Base-by-base conservation (phyloP, 225 moss, liverwort and hornwort species). In the Ulota crispa region DNA sequence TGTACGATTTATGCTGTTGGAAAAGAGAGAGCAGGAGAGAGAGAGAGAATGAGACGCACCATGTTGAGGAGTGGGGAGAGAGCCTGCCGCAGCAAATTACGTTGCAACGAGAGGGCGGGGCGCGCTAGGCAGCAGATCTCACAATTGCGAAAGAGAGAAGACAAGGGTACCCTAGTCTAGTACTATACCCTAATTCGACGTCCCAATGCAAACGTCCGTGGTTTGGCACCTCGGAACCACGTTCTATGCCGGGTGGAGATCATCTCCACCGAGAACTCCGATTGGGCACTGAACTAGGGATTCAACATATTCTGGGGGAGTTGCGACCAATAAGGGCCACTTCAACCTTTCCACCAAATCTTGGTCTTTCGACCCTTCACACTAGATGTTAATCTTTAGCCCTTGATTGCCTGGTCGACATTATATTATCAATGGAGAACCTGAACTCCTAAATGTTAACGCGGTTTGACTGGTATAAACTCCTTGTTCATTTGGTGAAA, bases 31-130 rank as follows among this genome's bases (percentile, higher is more conserved):
- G 27, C 14, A 12, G 24, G 36, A 36, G 36, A 42, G 21, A 43
- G 34, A 30, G 14, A 27, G 2, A 12, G 8, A 39, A 1, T 6
- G 20, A 63, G 59, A 67, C 70, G 28, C n/a, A 89, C 89, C 87
- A 87, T 89, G 75, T 31, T 81, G 83, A 8, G n/a, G 0, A 16
- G 5, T 15, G 8, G 5, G 0, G 7, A 2, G 21, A 68, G 47
- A 54, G 70, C 34, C 15, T 36, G 79, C 84, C 41, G 68, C 16
- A 55, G 55, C 24, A 45, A 59, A n/a, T n/a, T n/a, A 61, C 26
- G 53, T 45, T n/a, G 77, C 57, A 65, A 56, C 23, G 23, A 30
- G 72, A 60, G 37, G 12, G 68, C 19, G 80, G 34, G 64, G 28
- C 34, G 53, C 34, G 84, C 68, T 21, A 42, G 39, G 18, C 61